Base-by-base conservation (phyloP, 441 rosid genomes). In the Dalechampia spathulata region DNA sequence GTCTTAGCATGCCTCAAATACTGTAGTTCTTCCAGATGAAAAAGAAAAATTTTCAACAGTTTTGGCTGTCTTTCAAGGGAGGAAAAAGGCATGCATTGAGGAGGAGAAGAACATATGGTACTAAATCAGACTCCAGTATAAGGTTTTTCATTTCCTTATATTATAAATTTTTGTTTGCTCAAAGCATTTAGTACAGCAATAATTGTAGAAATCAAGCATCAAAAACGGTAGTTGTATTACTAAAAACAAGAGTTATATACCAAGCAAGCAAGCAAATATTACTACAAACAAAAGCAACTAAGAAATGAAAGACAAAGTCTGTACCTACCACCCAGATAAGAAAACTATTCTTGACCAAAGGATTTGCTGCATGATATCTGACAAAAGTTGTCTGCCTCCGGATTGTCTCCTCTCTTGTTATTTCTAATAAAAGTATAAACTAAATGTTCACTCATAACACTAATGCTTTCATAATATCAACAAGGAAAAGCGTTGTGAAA, bases 241-340 rank as follows among this genome's bases (percentile, higher is more conserved):
- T 47, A 55, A 37, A 22, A 7, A 7, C 28, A 40, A 32, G 43
- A 12, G 28, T n/a, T n/a, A n/a, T n/a, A n/a, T n/a, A n/a, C n/a
- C n/a, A n/a, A n/a, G n/a, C n/a, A 30, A 30, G 8, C 34, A 30
- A 39, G 28, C 46, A 50, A 12, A n/a, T 36, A 44, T 39, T 36
- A 25, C 25, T 46, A 55, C n/a, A 41, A 12, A 37, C 67, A 30
- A 42, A 43, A 38, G 39, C 11, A 37, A 51, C 10, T 8, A 52
- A 61, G 46, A 42, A 57, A 52, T 62, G 49, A 62, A 61, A 42
- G 52, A 17, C 40, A 30, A 50, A 49, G 52, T 44, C 28, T 57
- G 41, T 46, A 63, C 78, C 52, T 82, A 87, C 98, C 90, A 87
- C 79, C 98, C 96, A 85, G 57, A 85, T 72, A 69, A 87, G 64